Evolutionary conservation across 768 basidiomycete genomes (phyloP).

Genomic region (Brasilioporus rufonigricans): DNA sequence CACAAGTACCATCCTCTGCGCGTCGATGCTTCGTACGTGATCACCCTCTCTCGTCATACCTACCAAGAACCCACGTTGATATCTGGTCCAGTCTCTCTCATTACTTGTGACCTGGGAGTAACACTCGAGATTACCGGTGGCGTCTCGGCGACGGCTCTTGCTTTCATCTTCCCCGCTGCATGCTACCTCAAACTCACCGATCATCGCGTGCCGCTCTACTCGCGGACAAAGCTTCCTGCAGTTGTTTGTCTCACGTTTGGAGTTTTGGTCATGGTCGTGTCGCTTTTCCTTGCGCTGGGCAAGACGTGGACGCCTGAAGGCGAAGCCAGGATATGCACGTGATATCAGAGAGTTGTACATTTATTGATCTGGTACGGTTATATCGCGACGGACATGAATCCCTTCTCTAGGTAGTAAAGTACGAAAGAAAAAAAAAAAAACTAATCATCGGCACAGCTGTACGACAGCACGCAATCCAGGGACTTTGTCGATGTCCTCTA

Average conservation of each 20-base stretch:
- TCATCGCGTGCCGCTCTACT: conserved; percentile 56
- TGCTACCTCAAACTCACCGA: conserved; percentile 80
- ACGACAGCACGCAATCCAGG: conserved; percentile 50
- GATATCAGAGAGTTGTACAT: conserved; percentile 25
- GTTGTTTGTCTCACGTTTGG: conserved; percentile 74
- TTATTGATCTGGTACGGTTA: conserved; percentile 18
- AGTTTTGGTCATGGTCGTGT: conserved; percentile 69
- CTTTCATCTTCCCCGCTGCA: conserved; percentile 88
- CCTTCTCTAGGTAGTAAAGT: conserved; percentile 6
- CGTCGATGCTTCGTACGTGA: conserved; percentile 75
- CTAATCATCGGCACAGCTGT: conserved; percentile 16
- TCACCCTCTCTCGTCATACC: background rate
- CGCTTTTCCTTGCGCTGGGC: conserved; percentile 69
- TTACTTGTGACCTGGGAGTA: conserved; percentile 96
- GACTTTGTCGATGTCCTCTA: conserved; percentile 59
- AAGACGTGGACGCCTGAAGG: conserved; percentile 79
- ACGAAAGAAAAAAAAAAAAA: background rate
- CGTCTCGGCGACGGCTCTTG: conserved; percentile 86
- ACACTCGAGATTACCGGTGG: conserved; percentile 99
- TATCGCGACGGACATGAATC: conserved; percentile 2
- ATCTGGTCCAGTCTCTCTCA: conserved; percentile 66
- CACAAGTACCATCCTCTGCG: conserved; percentile 78
- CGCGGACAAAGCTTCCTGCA: conserved; percentile 74
- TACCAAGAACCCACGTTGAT: background rate
- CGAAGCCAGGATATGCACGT: conserved; percentile 69